phyloP scores from a whole-genome alignment of 768 basidiomycete species.

The Candolleomyces aberdarensis region DNA sequence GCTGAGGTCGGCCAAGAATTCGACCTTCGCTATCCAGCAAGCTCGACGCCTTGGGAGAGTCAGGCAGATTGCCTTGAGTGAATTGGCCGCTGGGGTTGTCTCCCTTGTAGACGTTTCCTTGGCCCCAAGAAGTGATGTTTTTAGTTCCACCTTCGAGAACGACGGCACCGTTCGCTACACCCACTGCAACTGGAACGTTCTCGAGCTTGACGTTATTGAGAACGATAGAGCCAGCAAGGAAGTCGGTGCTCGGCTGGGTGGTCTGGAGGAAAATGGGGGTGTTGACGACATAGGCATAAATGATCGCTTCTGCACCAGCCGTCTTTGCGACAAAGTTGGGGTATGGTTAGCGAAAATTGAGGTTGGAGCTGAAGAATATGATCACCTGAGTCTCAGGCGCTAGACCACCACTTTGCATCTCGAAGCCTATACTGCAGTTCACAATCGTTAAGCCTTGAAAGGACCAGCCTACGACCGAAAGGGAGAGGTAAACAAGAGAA shows the following conservation, averaged over 20 bases:
- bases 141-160: slow-evolving; percentile 60
- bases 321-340: slow-evolving; percentile 28
- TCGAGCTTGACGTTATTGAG: slow-evolving; percentile 61
- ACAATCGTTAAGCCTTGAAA: slow-evolving; percentile 26
- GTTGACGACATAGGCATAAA: slow-evolving; percentile 59
- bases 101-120: slow-evolving; percentile 71
- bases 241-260: slow-evolving; percentile 41
- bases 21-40: slow-evolving; percentile 57
- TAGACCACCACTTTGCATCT: slow-evolving; percentile 51
- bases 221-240: slow-evolving; percentile 57
- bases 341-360: neutral
- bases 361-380: neutral
- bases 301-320: slow-evolving; percentile 56
- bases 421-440: slow-evolving; percentile 48
- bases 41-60: slow-evolving; percentile 52
- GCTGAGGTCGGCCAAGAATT: slow-evolving; percentile 61
- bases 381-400: slow-evolving; percentile 37
- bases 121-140: slow-evolving; percentile 67
- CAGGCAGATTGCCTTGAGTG: slow-evolving; percentile 46
- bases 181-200: slow-evolving; percentile 63
- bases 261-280: slow-evolving; percentile 61
- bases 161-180: slow-evolving; percentile 46
- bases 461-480: slow-evolving; percentile 20
- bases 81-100: slow-evolving; percentile 40
- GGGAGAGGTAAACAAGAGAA: too few relatives aligned